Base-by-base conservation (phyloP, 805 yeast species). In the Henningerozyma blattae region DNA sequence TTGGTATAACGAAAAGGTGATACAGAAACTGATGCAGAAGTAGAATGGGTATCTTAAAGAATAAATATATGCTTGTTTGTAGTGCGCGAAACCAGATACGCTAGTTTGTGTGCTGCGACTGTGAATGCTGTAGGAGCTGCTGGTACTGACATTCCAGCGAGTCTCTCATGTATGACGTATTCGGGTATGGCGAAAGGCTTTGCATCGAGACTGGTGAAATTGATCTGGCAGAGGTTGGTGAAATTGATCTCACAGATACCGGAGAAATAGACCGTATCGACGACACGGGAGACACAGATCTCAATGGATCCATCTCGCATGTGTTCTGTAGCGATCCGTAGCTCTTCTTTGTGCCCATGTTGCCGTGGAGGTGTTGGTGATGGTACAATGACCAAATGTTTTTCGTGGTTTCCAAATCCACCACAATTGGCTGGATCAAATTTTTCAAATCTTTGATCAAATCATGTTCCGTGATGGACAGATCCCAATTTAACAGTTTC, bases 351-450 rank as follows among this genome's bases (percentile, higher is more conserved):
- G 27, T 24, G 17, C 15, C 30, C 30, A 26, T 26, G 8, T 6
- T 27, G 13, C 10, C 9, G 12, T 15, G 30, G 17, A 13, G 24
- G 24, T 22, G 13, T 8, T n/a, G n/a, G n/a, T n/a, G n/a, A n/a
- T n/a, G 27, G n/a, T 24, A 12, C 5, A n/a, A 5, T 9, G 7
- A 12, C 27, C 27, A 24, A 7, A 24, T 10, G n/a, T n/a, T 9
- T 10, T 9, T n/a, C 1, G 27, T 10, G 5, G 10, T 48, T 39
- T 46, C 57, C 33, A 59, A 39, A 36, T 59, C 62, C 30, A 34
- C 56, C 61, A 78, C 82, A 59, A 86, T 84, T 32, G 84, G 79
- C 16, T 68, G 68, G 35, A 84, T 62, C 61, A 89, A 81, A 18
- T 77, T 79, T 36, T 75, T 72, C 37, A 87, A 65, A 20, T 75